Evolutionary conservation across 2,329 filamentous ascomycete genomes (phyloP).

Genomic region (Beauveria pseudobassiana): DNA sequence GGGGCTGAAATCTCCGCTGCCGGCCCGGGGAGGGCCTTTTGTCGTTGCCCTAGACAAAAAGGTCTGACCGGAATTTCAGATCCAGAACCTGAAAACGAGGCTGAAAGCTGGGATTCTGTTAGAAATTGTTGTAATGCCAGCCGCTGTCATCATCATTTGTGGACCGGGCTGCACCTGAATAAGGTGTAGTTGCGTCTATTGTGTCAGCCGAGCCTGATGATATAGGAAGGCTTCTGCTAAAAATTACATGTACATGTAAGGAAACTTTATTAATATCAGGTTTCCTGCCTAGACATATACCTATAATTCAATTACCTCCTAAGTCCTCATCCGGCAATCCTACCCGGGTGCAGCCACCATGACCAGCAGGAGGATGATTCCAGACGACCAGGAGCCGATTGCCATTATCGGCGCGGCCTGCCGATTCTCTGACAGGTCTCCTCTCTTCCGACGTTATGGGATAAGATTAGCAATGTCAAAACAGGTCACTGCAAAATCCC

Average conservation of each 20-base stretch:
- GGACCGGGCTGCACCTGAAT: background rate
- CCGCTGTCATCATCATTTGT: background rate
- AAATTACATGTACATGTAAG: background rate
- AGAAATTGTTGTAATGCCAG: background rate
- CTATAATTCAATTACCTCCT: background rate
- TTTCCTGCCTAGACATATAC: background rate
- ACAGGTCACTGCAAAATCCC: conserved; percentile 5
- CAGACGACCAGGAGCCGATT: conserved; percentile 7
- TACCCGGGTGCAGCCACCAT: background rate
- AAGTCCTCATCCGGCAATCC: background rate
- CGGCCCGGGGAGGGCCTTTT: background rate
- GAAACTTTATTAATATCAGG: background rate
- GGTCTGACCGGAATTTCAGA: background rate
- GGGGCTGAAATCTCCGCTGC: background rate
- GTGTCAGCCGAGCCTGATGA: background rate
- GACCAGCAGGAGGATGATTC: background rate
- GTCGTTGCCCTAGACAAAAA: background rate
- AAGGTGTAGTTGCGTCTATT: background rate
- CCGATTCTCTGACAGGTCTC: conserved; percentile 3
- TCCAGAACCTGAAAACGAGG: background rate
- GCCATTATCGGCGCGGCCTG: conserved; percentile 8
- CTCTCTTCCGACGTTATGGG: conserved; percentile 2
- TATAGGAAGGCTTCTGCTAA: background rate
- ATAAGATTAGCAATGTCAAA: conserved; percentile 4
- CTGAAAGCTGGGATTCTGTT: background rate